Evolutionary conservation across 495 filamentous ascomycete species (phyloP), one percentile per base, ranked within the genome.

Genomic region (Trichoderma virens): DNA sequence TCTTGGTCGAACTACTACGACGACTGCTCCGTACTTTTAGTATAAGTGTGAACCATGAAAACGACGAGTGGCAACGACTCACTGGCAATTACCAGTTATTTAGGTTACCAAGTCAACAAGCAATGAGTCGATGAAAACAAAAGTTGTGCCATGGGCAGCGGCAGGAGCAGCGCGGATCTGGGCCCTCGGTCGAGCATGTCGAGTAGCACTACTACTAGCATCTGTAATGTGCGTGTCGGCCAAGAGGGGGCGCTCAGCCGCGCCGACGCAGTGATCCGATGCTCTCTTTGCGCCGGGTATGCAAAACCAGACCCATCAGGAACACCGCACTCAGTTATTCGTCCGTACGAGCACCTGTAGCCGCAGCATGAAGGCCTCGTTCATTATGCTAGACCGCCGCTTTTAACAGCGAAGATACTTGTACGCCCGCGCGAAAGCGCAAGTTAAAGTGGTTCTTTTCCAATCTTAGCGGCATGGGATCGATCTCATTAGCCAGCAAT

Each of bases 391-490:
- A 30, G 51, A 56, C 51, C 51, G 51, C 51, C 16, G 51, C 14
- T 27, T 14, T n/a, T n/a, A 51, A 51, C 51, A 56, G 51, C 23
- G 51, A 56, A 9, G 34, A 35, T 6, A 6, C 34, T 35, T 13
- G 13, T 27, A 56, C 51, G 23, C 20, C 51, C 51, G 51, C 27
- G 25, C 20, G 25, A 9, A 69, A 72, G 66, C 70, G 70, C 70
- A 72, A 73, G 72, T 69, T 70, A 68, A 64, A 43, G 60, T 64
- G 65, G 67, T 67, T 62, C 61, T 61, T 51, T n/a, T 31, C 62
- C 18, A 56, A 47, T n/a, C 20, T 43, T 34, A 20, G 28, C 30
- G 25, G 45, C 43, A 41, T 38, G 32, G 31, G 14, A 51, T 20
- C 27, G 32, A 32, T 59, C 35, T 45, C 47, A 54, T 23, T 41